Evolutionary conservation across 139 green algal species (phyloP), one percentile per base, ranked within the genome.

Genomic region (Helicosporidium sp.): DNA sequence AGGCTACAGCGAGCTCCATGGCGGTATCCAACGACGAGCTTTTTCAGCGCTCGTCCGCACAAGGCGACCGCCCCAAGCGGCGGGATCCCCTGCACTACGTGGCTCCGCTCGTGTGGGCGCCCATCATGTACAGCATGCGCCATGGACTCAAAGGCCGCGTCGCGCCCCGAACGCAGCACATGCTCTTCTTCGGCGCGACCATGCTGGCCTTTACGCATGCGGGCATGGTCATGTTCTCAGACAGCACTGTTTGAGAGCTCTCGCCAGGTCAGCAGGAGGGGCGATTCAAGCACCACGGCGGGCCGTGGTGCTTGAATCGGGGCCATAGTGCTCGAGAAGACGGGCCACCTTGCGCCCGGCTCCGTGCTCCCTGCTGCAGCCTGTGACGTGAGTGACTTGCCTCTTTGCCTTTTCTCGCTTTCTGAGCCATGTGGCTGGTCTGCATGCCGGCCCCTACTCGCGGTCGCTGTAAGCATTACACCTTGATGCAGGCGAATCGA

Each of bases 141-240:
- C 18, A 25, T n/a, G 16, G 12, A 12, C 47, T 54, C 10, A 26
- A 19, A 6, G 47, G 47, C 7, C 22, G 47, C 7, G 47, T 54
- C 6, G 23, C 39, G 13, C 47, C 47, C 20, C 47, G 47, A 7
- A 54, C 47, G 7, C 47, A 54, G 47, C 47, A 54, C 26, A 48
- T 16, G 22, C 13, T 54, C 13, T 54, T 54, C 41, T 20, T 37
- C 26, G 25, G 25, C 7, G 13, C 16, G 22, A 41, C 25, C 24
- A 8, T 48, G 6, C 8, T 54, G 7, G 47, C n/a, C 17, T 16
- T 54, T 23, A 18, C 6, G 23, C 47, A 54, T 48, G 47, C 47
- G 1, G 47, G 47, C 17, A 42, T 42, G 12, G 26, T 54, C 25
- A 54, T 54, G 47, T n/a, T 6, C 12, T 19, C 12, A 46, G 47